Base-by-base conservation (phyloP, 495 filamentous ascomycete species). In the Rostrohypoxylon terebratum region DNA sequence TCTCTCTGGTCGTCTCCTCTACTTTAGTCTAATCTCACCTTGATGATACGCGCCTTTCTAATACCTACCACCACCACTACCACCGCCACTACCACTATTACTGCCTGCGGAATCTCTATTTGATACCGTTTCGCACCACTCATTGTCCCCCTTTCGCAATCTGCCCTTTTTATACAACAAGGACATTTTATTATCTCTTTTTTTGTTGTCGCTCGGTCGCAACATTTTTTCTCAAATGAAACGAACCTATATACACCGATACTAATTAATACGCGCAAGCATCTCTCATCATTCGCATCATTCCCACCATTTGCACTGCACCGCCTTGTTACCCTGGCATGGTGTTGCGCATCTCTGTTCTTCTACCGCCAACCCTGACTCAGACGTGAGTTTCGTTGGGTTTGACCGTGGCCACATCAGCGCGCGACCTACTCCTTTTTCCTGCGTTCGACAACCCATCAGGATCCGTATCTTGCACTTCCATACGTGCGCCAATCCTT, bases 141-240 rank as follows among this genome's bases (percentile, higher is more conserved):
- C 66, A 62, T 66, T 66, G 66, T 74, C 50, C 60, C 62, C 61
- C 51, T 66, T 51, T 50, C 59, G 63, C 64, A 59, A 59, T 34
- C 55, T 36, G 25, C 33, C 31, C 59, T 73, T 68, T 63, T 61
- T 34, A 28, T 59, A 36, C 23, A 16, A 6, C 57, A 66, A 66
- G 50, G 61, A 66, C 61, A 48, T 65, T 72, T 77, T 81, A 81
- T 81, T 63, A 61, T 72, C n/a, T 81, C 79, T 80, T 72, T 79
- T 81, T 79, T 80, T 66, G 36, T 69, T 68, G 58, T 75, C 72
- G 59, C 72, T 76, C 75, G 66, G 71, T 69, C 80, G 77, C 75
- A 79, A 68, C 69, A 62, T 68, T 42, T 68, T 42, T 4, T n/a
- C 38, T 42, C 38, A 42, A 42, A 33, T 38, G 23, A 51, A 11